These are phyloP conservation scores for Teunomyces stri DNA, from an alignment of 805 yeast species.

Conservation along the genomic window DNA sequence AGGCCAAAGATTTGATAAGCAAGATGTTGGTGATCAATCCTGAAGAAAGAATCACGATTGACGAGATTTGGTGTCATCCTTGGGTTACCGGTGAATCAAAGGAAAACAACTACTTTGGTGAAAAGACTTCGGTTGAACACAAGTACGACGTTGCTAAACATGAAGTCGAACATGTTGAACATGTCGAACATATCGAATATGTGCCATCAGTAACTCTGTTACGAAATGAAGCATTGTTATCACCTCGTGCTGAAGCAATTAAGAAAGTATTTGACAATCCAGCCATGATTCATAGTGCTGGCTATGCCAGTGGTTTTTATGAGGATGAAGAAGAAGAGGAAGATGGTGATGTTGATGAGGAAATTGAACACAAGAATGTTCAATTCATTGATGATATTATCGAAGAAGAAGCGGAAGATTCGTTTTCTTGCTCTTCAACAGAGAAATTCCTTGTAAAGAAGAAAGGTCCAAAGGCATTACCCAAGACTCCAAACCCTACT, in stretches of 20 bases:
- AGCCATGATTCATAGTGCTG: slow-evolving; percentile 27
- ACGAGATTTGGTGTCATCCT: slow-evolving; percentile 66
- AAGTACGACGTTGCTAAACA: slow-evolving; percentile 4
- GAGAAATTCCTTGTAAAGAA: slow-evolving; percentile 9
- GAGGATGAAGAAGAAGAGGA: slow-evolving; percentile 12
- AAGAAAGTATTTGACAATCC: slow-evolving; percentile 43
- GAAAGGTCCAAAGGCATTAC: slow-evolving; percentile 18
- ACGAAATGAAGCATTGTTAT: slow-evolving; percentile 12
- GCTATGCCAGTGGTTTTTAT: slow-evolving; percentile 9
- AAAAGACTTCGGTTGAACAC: slow-evolving; percentile 4
- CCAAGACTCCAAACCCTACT: slow-evolving; percentile 41
- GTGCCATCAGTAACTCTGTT: neutral
- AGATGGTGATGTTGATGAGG: slow-evolving; percentile 12
- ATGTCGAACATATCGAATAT: neutral
- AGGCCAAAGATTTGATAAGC: slow-evolving; percentile 67
- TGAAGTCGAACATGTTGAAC: slow-evolving; percentile 8
- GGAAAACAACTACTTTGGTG: slow-evolving; percentile 4
- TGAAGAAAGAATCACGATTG: slow-evolving; percentile 60
- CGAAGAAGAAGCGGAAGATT: slow-evolving; percentile 9
- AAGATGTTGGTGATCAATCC: slow-evolving; percentile 72
- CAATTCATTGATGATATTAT: slow-evolving; percentile 21
- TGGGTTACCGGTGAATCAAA: slow-evolving; percentile 41
- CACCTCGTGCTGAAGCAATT: slow-evolving; percentile 41
- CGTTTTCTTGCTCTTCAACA: slow-evolving; percentile 9
- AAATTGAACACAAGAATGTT: slow-evolving; percentile 10